Conservation (phyloP, 1,139 yeast species). For the Meyerozyma athensensis region DNA sequence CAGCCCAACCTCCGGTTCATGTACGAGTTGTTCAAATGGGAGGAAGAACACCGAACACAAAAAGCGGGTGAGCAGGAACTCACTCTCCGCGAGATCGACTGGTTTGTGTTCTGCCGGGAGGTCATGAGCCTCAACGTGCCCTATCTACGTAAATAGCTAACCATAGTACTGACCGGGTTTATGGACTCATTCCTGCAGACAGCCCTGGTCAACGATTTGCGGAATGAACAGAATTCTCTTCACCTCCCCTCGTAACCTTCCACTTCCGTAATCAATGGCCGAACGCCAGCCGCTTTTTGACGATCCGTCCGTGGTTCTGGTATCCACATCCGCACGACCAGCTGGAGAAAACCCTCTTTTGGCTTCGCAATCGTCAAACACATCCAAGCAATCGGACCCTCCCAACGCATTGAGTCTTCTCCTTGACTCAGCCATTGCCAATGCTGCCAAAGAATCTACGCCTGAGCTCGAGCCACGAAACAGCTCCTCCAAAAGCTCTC, state of each 20-base stretch:
- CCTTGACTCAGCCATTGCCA: slow-evolving; percentile 31
- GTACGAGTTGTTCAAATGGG: slow-evolving; percentile 50
- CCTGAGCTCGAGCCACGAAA: slow-evolving; percentile 31
- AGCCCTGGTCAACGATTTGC: not conserved
- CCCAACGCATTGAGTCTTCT: slow-evolving; percentile 12
- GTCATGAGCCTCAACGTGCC: slow-evolving; percentile 71
- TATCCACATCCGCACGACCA: not conserved
- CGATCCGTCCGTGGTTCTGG: slow-evolving; percentile 4
- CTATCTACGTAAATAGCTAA: slow-evolving; percentile 24
- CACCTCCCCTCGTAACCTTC: not conserved
- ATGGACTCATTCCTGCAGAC: not conserved
- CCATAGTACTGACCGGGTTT: not conserved
- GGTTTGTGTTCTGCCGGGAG: slow-evolving; percentile 88
- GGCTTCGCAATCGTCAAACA: not conserved
- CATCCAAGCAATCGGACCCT: slow-evolving; percentile 5
- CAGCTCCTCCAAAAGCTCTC: slow-evolving; percentile 13
- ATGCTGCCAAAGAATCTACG: slow-evolving; percentile 45
- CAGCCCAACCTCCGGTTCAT: slow-evolving; percentile 46
- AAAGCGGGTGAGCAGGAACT: no score
- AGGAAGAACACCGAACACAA: slow-evolving; percentile 18
- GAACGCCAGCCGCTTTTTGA: not conserved
- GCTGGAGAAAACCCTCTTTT: not conserved
- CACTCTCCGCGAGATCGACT: slow-evolving; percentile 61
- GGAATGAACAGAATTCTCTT: not conserved
- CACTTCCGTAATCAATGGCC: not conserved